Percentiles rank a stretch among this genome's conserved stretches.
Conservation (phyloP, 257 asterid genomes). For the Solanum virginianum region DNA sequence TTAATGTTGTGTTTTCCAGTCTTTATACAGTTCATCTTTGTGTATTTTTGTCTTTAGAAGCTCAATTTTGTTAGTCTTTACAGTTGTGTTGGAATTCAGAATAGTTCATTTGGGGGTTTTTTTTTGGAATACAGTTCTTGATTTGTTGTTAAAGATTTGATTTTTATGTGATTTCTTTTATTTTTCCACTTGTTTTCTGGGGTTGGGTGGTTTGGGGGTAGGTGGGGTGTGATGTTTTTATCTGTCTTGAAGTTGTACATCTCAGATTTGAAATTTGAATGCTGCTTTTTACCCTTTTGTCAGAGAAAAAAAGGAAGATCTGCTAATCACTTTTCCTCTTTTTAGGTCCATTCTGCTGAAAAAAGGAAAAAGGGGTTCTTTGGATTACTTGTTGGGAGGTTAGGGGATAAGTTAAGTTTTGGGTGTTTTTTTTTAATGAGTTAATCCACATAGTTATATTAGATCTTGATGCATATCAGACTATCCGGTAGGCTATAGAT, state of each 20-base stretch:
- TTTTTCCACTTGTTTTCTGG: background rate
- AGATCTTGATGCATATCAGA: background rate
- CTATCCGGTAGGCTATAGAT: background rate
- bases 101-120: background rate
- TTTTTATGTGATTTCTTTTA: background rate
- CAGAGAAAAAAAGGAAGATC: conserved; percentile 39
- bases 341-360: background rate
- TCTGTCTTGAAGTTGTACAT: conserved; percentile 7
- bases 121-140: background rate
- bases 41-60: background rate
- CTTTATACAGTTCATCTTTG: background rate
- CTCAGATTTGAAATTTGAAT: conserved; percentile 15
- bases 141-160: background rate
- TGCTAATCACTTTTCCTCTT: conserved; percentile 18
- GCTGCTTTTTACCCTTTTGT: conserved; percentile 15
- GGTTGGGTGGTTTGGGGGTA: background rate
- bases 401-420: background rate
- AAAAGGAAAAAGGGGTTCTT: conserved; percentile 1
- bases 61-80: background rate
- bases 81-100: background rate
- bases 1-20: background rate
- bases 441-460: background rate
- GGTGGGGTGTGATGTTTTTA: background rate
- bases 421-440: background rate
- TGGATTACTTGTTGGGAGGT: conserved; percentile 13